Percentiles rank a stretch among this genome's conserved stretches.
These are phyloP conservation scores for Aurifilum marmelostoma DNA, from an alignment of 2,329 filamentous ascomycete genomes.

Conservation along the genomic window DNA sequence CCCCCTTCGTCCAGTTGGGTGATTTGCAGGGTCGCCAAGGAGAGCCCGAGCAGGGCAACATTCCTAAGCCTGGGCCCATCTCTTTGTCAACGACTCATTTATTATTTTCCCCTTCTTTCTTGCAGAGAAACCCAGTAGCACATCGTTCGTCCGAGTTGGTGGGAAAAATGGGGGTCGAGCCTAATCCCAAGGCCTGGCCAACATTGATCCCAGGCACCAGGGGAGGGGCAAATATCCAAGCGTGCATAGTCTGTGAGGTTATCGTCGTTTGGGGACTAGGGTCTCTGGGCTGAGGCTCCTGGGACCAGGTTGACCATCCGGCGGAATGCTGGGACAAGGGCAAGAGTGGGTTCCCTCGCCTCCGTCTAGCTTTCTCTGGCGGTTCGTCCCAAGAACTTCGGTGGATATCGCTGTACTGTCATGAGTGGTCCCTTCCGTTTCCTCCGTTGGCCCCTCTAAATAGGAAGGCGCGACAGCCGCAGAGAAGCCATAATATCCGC, in stretches of 20 bases:
- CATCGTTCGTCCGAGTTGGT: neutral
- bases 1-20: neutral
- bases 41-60: neutral
- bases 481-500: neutral
- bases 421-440: neutral
- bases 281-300: conserved; percentile 1
- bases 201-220: conserved; percentile 11
- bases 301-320: conserved; percentile 12
- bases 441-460: neutral
- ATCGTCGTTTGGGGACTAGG: conserved; percentile 12
- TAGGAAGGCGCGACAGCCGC: neutral
- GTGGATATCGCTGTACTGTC: neutral
- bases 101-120: neutral
- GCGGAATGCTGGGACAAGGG: neutral
- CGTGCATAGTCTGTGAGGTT: conserved; percentile 10
- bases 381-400: neutral
- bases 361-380: neutral
- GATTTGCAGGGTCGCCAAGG: neutral
- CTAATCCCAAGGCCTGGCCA: neutral
- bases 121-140: neutral
- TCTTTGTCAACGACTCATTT: conserved; percentile 1
- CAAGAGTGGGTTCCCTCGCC: neutral
- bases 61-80: neutral
- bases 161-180: neutral
- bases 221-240: neutral